Percentiles rank a stretch among this genome's conserved stretches.
Evolutionary conservation across 1,284 basidiomycete genomes (phyloP).

Genomic region (Filobasidium uniguttulatum): DNA sequence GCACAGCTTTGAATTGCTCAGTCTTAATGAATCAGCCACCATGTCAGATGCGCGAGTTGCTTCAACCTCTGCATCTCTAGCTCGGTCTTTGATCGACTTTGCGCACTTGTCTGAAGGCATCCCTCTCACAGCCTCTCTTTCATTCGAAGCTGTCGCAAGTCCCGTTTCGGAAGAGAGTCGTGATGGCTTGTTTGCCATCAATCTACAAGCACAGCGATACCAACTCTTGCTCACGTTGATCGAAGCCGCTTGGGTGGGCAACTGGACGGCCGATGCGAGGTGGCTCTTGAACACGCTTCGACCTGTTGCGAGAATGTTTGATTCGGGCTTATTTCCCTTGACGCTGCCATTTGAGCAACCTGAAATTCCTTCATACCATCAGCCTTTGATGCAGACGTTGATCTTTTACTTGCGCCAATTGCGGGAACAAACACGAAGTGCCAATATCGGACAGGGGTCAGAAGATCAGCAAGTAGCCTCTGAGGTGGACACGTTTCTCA

Average conservation of each 20-base stretch:
- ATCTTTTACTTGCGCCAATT: constrained; percentile 9
- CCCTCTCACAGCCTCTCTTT: constrained; percentile 1
- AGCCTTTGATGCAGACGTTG: constrained; percentile 4
- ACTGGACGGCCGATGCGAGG: constrained; percentile 1
- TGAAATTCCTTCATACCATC: not conserved
- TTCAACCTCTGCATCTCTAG: not conserved
- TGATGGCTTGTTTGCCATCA: constrained; percentile 8
- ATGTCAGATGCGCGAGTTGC: constrained; percentile 7
- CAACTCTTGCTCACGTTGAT: constrained; percentile 8
- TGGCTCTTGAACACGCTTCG: constrained; percentile 1
- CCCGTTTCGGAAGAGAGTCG: constrained; percentile 6
- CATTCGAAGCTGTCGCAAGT: constrained; percentile 2
- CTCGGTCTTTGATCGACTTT: constrained; percentile 4
- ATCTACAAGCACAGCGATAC: constrained; percentile 9
- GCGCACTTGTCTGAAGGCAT: not conserved
- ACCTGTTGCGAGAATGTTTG: constrained; percentile 5
- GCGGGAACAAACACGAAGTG: too few relatives aligned
- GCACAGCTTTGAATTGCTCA: not conserved
- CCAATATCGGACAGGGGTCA: not conserved
- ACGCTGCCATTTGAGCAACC: not conserved
- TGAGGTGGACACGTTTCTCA: not conserved
- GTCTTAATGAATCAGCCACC: constrained; percentile 7
- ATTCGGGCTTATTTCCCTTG: constrained; percentile 6
- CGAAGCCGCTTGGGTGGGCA: constrained; percentile 11
- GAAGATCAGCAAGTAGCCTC: not conserved